These are phyloP conservation scores for Hyphopichia pseudoburtonii DNA, from an alignment of 1,139 yeast species.

Conservation along the genomic window DNA sequence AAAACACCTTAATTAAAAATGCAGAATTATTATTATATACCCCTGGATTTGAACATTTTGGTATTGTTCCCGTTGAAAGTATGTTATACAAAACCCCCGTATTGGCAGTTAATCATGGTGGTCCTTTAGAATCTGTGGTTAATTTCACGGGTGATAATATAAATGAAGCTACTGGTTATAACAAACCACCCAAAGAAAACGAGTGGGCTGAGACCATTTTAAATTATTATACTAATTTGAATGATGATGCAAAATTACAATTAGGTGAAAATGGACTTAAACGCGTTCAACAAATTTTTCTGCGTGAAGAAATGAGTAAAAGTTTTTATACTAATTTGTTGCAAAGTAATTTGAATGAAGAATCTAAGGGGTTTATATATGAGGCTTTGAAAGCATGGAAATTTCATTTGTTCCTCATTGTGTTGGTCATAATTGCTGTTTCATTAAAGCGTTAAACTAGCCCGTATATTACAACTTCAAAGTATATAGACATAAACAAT, in stretches of 20 bases:
- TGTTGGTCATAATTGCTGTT: conserved; percentile 1
- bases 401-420: conserved; percentile 4
- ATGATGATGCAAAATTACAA: conserved; percentile 23
- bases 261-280: conserved; percentile 53
- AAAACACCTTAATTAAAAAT: conserved; percentile 59
- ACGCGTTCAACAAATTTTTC: conserved; percentile 54
- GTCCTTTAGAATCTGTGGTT: conserved; percentile 83
- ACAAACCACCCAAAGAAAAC: conserved; percentile 51
- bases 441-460: not conserved
- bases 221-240: conserved; percentile 33
- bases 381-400: conserved; percentile 9
- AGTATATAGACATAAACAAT: not conserved
- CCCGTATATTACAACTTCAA: no score
- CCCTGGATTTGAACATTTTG: conserved; percentile 91
- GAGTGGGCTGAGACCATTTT: conserved; percentile 66
- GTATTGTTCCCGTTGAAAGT: conserved; percentile 95
- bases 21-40: conserved; percentile 76
- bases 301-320: conserved; percentile 62
- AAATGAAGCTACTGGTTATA: conserved; percentile 71
- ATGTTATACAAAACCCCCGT: conserved; percentile 85
- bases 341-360: conserved; percentile 5
- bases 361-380: conserved; percentile 15
- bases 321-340: conserved; percentile 37
- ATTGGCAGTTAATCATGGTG: conserved; percentile 85
- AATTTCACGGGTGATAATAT: conserved; percentile 39